Evolutionary conservation across 352 stramenopile species (phyloP), one percentile per base, ranked within the genome.

Genomic region (Albugo candida): DNA sequence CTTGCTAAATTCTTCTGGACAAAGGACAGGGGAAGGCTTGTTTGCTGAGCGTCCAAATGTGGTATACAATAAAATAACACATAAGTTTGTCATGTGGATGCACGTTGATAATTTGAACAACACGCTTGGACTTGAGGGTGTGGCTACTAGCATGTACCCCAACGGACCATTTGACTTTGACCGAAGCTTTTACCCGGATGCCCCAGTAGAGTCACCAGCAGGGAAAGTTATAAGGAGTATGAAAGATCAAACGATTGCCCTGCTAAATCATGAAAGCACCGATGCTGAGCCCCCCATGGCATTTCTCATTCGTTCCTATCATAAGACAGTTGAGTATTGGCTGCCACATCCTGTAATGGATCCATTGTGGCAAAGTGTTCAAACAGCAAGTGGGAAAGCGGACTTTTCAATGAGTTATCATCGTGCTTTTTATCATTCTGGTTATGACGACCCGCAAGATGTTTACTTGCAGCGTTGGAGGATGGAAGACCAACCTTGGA

Each of bases 41-140:
- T 47, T 76, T 10, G 69, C 74, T 11, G 81, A 94, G 47, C 76
- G 84, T 1, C 88, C 92, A 1, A 96, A 96, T 47, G 86, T 96
- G 12, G 47, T 97, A 11, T 96, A 83, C 51, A 96, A 96, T 58
- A 64, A 70, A 17, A 55, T 59, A 2, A 92, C 70, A 6, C 52
- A 67, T 34, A 67, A 83, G 31, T 97, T 94, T 55, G 92, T 98
- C 2, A 97, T 98, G 92, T 98, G 93, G 93, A 92, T 96, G 69
- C 78, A 92, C 40, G 77, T 97, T 13, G 88, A 97, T 57, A 89
- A 94, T 53, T 55, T 45, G 8, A 70, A 56, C 13, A 83, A 86
- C 48, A 73, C 75, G 1, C 78, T 97, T 56, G 92, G 83, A 19
- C 65, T 97, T 41, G 84, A 67, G 4, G 88, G 80, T 11, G 79